Evolutionary conservation across 2,329 filamentous ascomycete species (phyloP), one percentile per base, ranked within the genome.

Genomic region (Fusarium nodosum): DNA sequence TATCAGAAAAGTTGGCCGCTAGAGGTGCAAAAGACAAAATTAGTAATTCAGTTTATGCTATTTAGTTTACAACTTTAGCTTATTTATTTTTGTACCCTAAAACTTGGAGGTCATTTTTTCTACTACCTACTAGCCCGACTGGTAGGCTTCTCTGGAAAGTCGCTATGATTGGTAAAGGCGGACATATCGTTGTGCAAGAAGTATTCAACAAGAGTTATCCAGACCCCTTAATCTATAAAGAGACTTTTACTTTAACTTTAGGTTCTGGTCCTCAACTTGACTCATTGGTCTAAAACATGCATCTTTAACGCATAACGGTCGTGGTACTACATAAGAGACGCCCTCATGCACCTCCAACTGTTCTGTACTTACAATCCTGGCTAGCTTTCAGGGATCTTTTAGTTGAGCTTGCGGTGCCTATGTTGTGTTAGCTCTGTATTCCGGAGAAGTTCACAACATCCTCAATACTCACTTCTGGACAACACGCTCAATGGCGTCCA

Each of bases 401-500:
- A 64, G 51, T 64, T 57, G 18, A 58, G 58, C 57, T 71, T 74
- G 48, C 72, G 72, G 66, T 74, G 68, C 66, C 72, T 74, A 9
- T 12, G 18, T 8, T n/a, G 12, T 39, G 61, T 73, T 50, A 74
- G 64, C 24, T 11, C 31, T 46, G n/a, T 13, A 13, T 5, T 13
- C n/a, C 4, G 5, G 12, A 7, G n/a, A 18, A 1, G 12, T 15
- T 11, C 5, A 30, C 18, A 16, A 10, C 2, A n/a, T 22, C 5
- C 9, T 3, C 26, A 26, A 28, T 54, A 80, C 84, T 77, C 81
- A 91, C 88, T 91, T 92, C 76, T 86, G 88, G 56, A 97, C 86
- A 22, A 96, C 91, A 56, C 91, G 85, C 84, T 97, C 92, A 74
- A 97, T 95, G 41, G 91, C 93, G 77, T 97, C 92, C 65, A 95